phyloP scores from a whole-genome alignment of 208 protist species.

The Borovskyia barvae region DNA sequence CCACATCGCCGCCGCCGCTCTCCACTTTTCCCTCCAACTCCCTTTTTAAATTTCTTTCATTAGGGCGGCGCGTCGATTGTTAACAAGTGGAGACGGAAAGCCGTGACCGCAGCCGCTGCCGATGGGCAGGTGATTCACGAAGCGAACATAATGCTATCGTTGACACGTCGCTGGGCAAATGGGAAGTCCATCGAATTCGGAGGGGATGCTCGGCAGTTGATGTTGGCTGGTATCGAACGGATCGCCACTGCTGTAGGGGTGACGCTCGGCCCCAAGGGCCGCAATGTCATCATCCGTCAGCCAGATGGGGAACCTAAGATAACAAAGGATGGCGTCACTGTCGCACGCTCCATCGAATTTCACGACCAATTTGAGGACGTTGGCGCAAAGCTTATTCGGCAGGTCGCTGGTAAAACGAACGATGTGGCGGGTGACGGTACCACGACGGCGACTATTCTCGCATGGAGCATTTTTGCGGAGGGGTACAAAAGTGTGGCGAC shows the following conservation, averaged over 20 bases:
- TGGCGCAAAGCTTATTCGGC: conserved; percentile 96
- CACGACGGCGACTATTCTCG: conserved; percentile 99
- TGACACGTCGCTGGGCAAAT: conserved; percentile 29
- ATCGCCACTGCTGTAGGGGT: conserved; percentile 97
- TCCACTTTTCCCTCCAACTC: too few relatives aligned
- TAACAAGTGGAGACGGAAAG: too few relatives aligned
- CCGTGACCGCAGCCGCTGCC: too few relatives aligned
- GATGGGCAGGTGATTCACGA: too few relatives aligned
- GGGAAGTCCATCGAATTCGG: conserved; percentile 97
- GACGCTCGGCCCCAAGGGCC: conserved; percentile 98
- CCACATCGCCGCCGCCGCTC: too few relatives aligned
- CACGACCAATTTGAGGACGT: conserved; percentile 98
- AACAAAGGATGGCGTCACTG: conserved; percentile 99
- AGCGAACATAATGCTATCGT: conserved; percentile 26
- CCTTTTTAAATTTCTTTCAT: too few relatives aligned
- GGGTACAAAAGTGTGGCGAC: conserved; percentile 98
- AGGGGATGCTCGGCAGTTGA: conserved; percentile 90
- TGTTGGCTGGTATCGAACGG: conserved; percentile 96
- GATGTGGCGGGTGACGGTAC: conserved; percentile 98
- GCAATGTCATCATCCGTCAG: conserved; percentile 99
- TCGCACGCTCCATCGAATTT: conserved; percentile 99
- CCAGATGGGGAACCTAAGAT: conserved; percentile 98
- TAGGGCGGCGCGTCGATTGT: too few relatives aligned
- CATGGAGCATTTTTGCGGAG: conserved; percentile 98
- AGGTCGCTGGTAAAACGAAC: conserved; percentile 98